phyloP scores from a whole-genome alignment of 2,329 filamentous ascomycete genomes.

The Colletotrichum cuscutae region DNA sequence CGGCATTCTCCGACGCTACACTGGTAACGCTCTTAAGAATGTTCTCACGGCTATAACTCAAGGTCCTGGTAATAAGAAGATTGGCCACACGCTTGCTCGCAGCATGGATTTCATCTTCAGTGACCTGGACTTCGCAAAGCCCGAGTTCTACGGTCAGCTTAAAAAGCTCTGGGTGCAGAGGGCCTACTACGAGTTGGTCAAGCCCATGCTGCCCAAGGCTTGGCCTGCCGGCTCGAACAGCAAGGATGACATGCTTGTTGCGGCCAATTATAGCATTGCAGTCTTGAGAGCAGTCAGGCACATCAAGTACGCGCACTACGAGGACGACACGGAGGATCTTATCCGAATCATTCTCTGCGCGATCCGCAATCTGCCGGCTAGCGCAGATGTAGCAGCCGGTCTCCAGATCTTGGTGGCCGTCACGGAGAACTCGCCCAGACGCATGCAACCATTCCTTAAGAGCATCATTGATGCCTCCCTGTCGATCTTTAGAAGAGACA shows the following conservation, averaged over 20 bases:
- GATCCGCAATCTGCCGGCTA: conserved; percentile 52
- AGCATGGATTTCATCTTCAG: conserved; percentile 55
- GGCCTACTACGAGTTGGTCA: conserved; percentile 57
- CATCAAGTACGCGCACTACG: conserved; percentile 61
- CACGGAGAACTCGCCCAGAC: conserved; percentile 56
- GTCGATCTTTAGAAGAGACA: conserved; percentile 42
- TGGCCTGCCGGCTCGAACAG: conserved; percentile 44
- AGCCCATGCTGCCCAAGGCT: conserved; percentile 56
- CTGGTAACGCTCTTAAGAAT: conserved; percentile 48
- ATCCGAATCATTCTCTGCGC: conserved; percentile 61
- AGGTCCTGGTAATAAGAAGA: conserved; percentile 43
- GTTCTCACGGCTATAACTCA: conserved; percentile 40
- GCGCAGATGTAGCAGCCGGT: conserved; percentile 57
- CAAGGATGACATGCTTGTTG: conserved; percentile 41
- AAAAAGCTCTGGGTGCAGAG: conserved; percentile 61
- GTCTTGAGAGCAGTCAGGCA: conserved; percentile 61
- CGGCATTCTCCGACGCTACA: conserved; percentile 51
- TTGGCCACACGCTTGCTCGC: conserved; percentile 53
- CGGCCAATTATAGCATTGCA: conserved; percentile 56
- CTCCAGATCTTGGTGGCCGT: conserved; percentile 60
- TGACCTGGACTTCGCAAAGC: conserved; percentile 49
- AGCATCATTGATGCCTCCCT: conserved; percentile 59
- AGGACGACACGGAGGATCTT: conserved; percentile 59
- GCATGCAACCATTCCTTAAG: conserved; percentile 58
- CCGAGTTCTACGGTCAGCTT: conserved; percentile 52